These are phyloP conservation scores for Mycena venus DNA, from an alignment of 768 basidiomycete species.

Conservation along the genomic window DNA sequence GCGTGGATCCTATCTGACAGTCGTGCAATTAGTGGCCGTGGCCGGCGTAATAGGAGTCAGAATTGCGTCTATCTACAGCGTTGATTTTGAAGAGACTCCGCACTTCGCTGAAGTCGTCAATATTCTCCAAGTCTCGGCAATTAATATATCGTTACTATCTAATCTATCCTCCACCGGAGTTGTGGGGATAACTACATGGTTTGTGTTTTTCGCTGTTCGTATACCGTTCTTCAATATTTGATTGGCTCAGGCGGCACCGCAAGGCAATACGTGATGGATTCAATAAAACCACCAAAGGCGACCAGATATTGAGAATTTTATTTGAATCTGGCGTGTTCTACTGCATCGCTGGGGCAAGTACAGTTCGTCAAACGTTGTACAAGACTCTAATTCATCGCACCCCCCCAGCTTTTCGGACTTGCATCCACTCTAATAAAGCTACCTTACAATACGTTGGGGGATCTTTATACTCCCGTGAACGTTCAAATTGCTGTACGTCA, in stretches of 20 bases:
- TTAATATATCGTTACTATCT: conserved; percentile 6
- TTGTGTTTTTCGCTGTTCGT: not conserved
- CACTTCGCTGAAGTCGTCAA: not conserved
- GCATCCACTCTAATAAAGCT: not conserved
- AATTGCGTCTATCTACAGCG: not conserved
- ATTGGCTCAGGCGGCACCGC: conserved; percentile 20
- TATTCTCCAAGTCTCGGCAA: conserved; percentile 1
- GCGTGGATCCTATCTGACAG: not conserved
- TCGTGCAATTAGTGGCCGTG: not conserved
- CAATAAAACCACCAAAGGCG: conserved; percentile 6
- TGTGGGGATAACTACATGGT: conserved; percentile 18
- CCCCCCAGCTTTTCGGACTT: not conserved
- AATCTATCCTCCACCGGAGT: conserved; percentile 21
- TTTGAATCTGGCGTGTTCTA: conserved; percentile 25
- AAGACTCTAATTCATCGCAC: not conserved
- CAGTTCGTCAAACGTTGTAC: not conserved
- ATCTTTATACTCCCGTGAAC: conserved; percentile 4
- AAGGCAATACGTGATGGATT: conserved; percentile 13
- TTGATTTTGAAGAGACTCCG: not conserved
- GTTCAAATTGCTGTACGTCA: conserved; percentile 11
- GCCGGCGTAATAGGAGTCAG: conserved; percentile 1
- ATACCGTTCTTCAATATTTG: not conserved
- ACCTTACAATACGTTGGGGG: conserved; percentile 4
- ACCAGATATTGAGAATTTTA: conserved; percentile 13
- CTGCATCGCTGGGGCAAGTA: not conserved